A percentile compares a stretch with the other conserved stretches of the same genome.
phyloP scores from a whole-genome alignment of 2,329 filamentous ascomycete species.

The Parafenestella ontariensis region DNA sequence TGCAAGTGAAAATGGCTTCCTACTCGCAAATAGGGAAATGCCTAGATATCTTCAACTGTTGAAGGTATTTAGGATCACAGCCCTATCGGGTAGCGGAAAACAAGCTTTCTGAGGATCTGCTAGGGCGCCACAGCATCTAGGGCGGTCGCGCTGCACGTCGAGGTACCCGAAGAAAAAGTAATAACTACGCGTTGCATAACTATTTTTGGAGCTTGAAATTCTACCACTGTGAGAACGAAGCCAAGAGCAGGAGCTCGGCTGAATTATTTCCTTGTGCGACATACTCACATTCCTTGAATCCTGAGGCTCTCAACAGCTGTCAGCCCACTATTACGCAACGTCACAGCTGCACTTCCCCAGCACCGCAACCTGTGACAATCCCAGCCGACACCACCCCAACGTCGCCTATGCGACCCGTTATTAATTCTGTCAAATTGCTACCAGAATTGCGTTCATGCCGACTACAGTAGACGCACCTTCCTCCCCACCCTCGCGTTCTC shows the following conservation, averaged over 20 bases:
- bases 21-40: not conserved
- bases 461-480: conserved; percentile 26
- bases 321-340: conserved; percentile 37
- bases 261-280: not conserved
- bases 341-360: conserved; percentile 27
- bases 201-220: not conserved
- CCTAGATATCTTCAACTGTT: not conserved
- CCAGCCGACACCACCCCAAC: conserved; percentile 19
- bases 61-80: not conserved
- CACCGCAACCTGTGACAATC: conserved; percentile 16
- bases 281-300: conserved; percentile 2
- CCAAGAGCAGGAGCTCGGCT: not conserved
- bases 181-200: conserved; percentile 13
- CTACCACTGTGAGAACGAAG: too few relatives aligned
- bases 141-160: conserved; percentile 9
- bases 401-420: conserved; percentile 34
- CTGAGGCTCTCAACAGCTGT: conserved; percentile 17
- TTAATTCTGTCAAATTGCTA: conserved; percentile 20
- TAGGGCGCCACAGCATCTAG: conserved; percentile 26
- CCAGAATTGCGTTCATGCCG: conserved; percentile 32
- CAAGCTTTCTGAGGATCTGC: conserved; percentile 38
- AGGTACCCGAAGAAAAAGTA: conserved; percentile 20
- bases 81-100: conserved; percentile 31
- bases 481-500: conserved; percentile 20
- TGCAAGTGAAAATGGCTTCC: not conserved